Conservation (phyloP, 116 monocot genomes). For the Posidonia oceanica region DNA sequence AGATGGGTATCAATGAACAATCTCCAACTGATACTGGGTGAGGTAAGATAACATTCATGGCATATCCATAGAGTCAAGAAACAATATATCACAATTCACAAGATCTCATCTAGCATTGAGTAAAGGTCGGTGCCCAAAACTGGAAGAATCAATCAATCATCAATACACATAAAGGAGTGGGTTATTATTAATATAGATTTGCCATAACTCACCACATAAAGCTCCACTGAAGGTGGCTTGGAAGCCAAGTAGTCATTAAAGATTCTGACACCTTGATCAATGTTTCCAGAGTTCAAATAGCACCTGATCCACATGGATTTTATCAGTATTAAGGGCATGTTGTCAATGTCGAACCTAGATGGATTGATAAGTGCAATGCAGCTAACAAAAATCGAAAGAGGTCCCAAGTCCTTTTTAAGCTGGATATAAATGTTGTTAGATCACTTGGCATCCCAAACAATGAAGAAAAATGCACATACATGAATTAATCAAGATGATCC, state of each 20-base stretch:
- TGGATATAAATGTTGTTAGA: too few species aligned
- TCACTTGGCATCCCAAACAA: background rate
- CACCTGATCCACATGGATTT: too few species aligned
- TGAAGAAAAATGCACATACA: background rate
- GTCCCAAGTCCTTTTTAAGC: too few species aligned
- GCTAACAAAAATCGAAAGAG: too few species aligned
- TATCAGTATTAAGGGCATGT: too few species aligned
- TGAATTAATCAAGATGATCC: background rate
- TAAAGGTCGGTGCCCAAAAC: too few species aligned
- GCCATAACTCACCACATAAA: conserved; percentile 8
- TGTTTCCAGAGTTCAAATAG: too few species aligned
- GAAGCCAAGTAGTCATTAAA: conserved; percentile 6
- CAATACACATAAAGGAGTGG: background rate
- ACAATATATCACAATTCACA: background rate
- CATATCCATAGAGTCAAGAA: too few species aligned
- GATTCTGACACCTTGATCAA: conserved; percentile 7
- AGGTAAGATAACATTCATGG: too few species aligned
- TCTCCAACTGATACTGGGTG: too few species aligned
- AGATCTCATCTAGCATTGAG: background rate
- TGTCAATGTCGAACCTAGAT: too few species aligned
- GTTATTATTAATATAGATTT: background rate
- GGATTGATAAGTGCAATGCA: background rate
- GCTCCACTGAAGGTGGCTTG: conserved; percentile 7
- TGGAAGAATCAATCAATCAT: background rate
- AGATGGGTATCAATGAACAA: too few species aligned